Conservation (phyloP, 225 moss, liverwort and hornwort genomes). For the Bryum argenteum region DNA sequence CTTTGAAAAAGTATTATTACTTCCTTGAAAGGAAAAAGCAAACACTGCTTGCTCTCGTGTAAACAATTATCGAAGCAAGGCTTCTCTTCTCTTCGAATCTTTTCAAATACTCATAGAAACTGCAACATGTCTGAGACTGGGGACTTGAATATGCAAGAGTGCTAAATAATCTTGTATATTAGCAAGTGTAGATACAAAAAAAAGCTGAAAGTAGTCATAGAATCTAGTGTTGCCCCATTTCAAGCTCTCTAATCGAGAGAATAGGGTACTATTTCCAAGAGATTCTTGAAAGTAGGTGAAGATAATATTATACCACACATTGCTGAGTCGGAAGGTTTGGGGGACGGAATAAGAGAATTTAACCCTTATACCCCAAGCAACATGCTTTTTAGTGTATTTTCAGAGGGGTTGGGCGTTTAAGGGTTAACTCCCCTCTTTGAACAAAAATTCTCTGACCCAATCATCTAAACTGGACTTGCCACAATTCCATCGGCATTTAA, state of each 20-base stretch:
- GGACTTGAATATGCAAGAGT: constrained; percentile 33
- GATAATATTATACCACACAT: constrained; percentile 35
- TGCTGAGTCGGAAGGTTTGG: constrained; percentile 25
- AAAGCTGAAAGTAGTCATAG: neutral
- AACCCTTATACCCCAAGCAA: too few relatives aligned
- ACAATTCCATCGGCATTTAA: too few relatives aligned
- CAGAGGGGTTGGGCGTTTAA: too few relatives aligned
- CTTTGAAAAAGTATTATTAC: neutral
- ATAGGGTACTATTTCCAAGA: constrained; percentile 2
- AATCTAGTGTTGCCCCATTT: neutral
- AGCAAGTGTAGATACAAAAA: too few relatives aligned
- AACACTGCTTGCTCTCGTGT: neutral
- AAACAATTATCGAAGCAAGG: constrained; percentile 10
- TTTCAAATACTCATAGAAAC: constrained; percentile 37
- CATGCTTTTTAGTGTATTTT: too few relatives aligned
- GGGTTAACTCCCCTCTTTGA: too few relatives aligned
- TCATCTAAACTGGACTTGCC: too few relatives aligned
- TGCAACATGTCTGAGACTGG: constrained; percentile 30
- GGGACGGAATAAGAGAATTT: constrained; percentile 29
- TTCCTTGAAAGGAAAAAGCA: neutral
- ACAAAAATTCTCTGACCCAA: too few relatives aligned
- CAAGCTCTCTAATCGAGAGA: neutral
- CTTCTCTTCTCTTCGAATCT: constrained; percentile 23
- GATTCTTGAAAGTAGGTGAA: constrained; percentile 4
- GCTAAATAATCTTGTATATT: too few relatives aligned